These are phyloP conservation scores for Medicago arabica DNA, from an alignment of 306 rosid genomes.

Conservation along the genomic window DNA sequence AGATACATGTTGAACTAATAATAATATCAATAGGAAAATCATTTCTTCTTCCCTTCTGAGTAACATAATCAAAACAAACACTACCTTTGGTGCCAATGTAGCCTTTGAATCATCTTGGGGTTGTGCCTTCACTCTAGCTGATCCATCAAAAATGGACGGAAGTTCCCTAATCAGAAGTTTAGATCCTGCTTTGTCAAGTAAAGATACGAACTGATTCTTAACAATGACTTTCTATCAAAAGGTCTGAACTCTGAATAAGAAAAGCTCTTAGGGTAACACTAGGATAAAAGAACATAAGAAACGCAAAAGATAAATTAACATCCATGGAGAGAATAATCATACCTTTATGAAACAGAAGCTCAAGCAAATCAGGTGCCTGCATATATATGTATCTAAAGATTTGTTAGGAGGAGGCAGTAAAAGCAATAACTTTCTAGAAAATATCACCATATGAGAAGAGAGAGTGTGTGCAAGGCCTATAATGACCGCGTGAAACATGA, in stretches of 20 bases:
- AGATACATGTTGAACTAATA: conserved; percentile 18
- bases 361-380: conserved; percentile 93
- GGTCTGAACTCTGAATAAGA: neutral
- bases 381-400: conserved; percentile 46
- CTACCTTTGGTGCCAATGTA: conserved; percentile 37
- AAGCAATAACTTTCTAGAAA: conserved; percentile 20
- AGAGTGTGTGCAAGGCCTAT: too few species aligned
- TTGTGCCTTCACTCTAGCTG: conserved; percentile 68
- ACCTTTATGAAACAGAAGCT: conserved; percentile 76
- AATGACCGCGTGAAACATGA: neutral
- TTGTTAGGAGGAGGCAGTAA: conserved; percentile 39
- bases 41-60: too few species aligned
- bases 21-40: neutral
- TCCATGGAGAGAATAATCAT: conserved; percentile 22
- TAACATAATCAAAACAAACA: too few species aligned
- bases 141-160: conserved; percentile 87
- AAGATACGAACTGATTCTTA: conserved; percentile 33
- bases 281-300: conserved; percentile 33
- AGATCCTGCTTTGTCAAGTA: conserved; percentile 60
- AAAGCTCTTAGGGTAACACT: conserved; percentile 21
- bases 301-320: conserved; percentile 9
- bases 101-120: conserved; percentile 80
- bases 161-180: conserved; percentile 73
- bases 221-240: conserved; percentile 25
- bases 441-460: neutral